Base-by-base conservation (phyloP, 2,329 filamentous ascomycete species). In the Fusarium sp. region DNA sequence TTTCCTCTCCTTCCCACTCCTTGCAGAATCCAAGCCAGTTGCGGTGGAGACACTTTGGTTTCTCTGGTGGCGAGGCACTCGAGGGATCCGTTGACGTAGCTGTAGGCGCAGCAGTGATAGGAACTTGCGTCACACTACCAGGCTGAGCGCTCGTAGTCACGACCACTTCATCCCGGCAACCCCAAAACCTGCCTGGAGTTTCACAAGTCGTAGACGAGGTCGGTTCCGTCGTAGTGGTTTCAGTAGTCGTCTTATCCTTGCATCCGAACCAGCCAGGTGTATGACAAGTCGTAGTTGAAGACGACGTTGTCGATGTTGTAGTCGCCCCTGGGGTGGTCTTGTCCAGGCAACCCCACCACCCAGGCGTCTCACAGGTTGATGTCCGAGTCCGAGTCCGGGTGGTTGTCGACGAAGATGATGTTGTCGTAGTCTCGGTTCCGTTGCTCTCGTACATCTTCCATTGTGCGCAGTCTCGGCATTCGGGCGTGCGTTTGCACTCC, bases 371-470 rank as follows among this genome's bases (percentile, higher is more conserved):
- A 84, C 95, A 98, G 0, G 95, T 98, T 64, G 92, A 91, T 0
- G 95, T 98, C 52, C 95, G 88, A 0, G 95, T 98, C 40, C 95
- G 88, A 4, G 91, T 93, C 50, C 89, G 88, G 4, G 90, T 91
- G 3, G 88, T 89, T 1, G 88, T 87, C 5, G 86, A 86, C 2
- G 87, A 86, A 4, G 85, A 86, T 3, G 90, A 87, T 0, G 91
- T 91, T 0, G 92, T 93, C 0, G 91, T 95, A 1, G 88, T 89
- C 73, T 95, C 93, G 2, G 94, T 97, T 33, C 93, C 93, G 80
- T 98, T 98, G 81, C 95, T 97, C 82, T 95, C 93, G 80, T 94
- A 97, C 87, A 95, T 97, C 79, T 98, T 97, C 97, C 97, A 98
- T 65, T 93, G 91, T 67, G 91, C 94, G 79, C 96, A 98, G 81